Percentiles rank a stretch among this genome's conserved stretches.
These are phyloP conservation scores for Colletotrichum spaethianum DNA, from an alignment of 2,329 filamentous ascomycete genomes.

Conservation along the genomic window DNA sequence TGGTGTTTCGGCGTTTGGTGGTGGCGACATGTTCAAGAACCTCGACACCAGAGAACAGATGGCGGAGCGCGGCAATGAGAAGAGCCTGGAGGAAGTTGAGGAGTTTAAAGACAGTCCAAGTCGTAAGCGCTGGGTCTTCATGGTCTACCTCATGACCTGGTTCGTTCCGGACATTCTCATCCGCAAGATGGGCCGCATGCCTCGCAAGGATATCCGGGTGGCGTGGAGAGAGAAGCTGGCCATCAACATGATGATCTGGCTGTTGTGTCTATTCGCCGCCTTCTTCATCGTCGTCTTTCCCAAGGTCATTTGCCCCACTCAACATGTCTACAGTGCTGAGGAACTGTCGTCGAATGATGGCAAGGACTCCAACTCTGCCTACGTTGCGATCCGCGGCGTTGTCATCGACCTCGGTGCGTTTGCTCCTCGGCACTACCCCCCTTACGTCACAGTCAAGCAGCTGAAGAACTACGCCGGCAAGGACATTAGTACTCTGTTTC, in stretches of 20 bases:
- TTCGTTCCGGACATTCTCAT: constrained; percentile 89
- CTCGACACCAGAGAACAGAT: constrained; percentile 94
- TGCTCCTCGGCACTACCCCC: constrained; percentile 83
- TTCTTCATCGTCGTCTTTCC: constrained; percentile 96
- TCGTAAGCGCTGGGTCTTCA: constrained; percentile 90
- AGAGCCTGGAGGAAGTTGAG: constrained; percentile 91
- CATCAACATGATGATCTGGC: constrained; percentile 98
- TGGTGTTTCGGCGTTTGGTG: constrained; percentile 90
- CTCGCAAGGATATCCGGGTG: constrained; percentile 90
- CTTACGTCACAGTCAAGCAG: constrained; percentile 68
- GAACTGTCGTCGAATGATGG: constrained; percentile 85
- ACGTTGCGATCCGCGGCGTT: constrained; percentile 87
- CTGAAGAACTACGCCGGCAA: constrained; percentile 87
- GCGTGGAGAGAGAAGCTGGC: constrained; percentile 98
- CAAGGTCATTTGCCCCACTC: constrained; percentile 88
- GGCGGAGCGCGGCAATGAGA: constrained; percentile 94
- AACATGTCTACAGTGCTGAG: constrained; percentile 85
- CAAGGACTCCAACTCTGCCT: constrained; percentile 74
- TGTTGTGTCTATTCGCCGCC: constrained; percentile 80
- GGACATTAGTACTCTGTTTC: constrained; percentile 92
- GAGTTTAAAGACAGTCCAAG: constrained; percentile 82
- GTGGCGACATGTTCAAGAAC: constrained; percentile 98
- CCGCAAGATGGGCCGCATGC: constrained; percentile 83
- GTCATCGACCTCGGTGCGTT: constrained; percentile 88
- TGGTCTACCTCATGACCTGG: constrained; percentile 89